These are phyloP conservation scores for Harringtonia lauricola DNA, from an alignment of 2,329 filamentous ascomycete species.

Conservation along the genomic window DNA sequence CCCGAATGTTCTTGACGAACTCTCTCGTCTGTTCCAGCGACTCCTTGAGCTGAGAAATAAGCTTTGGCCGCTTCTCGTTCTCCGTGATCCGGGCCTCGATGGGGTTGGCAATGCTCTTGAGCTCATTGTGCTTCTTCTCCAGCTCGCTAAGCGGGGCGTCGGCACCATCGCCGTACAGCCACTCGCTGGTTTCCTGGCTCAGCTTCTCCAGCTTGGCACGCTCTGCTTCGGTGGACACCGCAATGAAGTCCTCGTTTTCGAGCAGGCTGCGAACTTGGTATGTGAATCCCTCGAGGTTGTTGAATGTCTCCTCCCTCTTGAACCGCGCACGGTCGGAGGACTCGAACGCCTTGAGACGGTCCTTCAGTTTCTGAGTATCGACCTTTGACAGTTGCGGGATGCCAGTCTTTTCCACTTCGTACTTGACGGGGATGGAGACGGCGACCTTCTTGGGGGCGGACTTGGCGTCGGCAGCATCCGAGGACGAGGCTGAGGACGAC, in stretches of 20 bases:
- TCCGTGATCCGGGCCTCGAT: conserved; percentile 69
- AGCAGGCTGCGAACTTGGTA: conserved; percentile 81
- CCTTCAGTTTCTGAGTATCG: conserved; percentile 42
- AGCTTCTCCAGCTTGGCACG: conserved; percentile 56
- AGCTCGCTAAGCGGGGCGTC: conserved; percentile 67
- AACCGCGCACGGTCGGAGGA: conserved; percentile 69
- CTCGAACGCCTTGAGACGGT: conserved; percentile 75
- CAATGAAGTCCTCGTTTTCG: conserved; percentile 63
- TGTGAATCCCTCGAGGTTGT: conserved; percentile 86
- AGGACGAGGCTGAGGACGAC: conserved; percentile 17
- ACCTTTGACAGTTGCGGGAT: conserved; percentile 35
- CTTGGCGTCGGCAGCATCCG: conserved; percentile 8
- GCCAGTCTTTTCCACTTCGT: conserved; percentile 37
- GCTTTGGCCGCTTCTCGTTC: conserved; percentile 55
- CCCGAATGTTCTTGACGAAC: conserved; percentile 59
- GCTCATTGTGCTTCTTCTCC: conserved; percentile 61
- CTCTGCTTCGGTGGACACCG: conserved; percentile 57
- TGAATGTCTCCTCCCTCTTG: conserved; percentile 75
- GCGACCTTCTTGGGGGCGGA: conserved; percentile 39
- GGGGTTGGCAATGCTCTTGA: conserved; percentile 69
- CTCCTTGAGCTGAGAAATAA: conserved; percentile 55
- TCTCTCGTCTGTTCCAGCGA: conserved; percentile 60
- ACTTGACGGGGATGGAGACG: conserved; percentile 40
- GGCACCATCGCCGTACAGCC: conserved; percentile 79
- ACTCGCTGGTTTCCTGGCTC: conserved; percentile 64